These are phyloP conservation scores for Torulaspora maleeae DNA, from an alignment of 805 yeast species.

Conservation along the genomic window DNA sequence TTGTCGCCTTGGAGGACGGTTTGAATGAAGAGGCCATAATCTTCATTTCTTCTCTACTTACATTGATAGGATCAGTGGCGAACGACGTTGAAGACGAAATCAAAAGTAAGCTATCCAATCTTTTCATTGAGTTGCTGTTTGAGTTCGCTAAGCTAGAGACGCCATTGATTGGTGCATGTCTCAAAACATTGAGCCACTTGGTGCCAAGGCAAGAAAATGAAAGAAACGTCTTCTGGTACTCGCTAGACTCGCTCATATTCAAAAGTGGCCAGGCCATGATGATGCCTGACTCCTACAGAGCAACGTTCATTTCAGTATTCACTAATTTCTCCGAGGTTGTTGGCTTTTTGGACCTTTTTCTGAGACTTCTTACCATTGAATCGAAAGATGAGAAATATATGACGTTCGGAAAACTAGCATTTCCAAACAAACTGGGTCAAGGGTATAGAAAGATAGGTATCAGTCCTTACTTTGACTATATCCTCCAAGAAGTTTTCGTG, in stretches of 20 bases:
- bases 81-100: slow-evolving; percentile 28
- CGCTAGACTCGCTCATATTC: slow-evolving; percentile 67
- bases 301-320: slow-evolving; percentile 44
- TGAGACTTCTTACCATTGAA: slow-evolving; percentile 35
- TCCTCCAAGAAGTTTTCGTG: slow-evolving; percentile 61
- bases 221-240: slow-evolving; percentile 58
- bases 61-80: slow-evolving; percentile 55
- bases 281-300: slow-evolving; percentile 37
- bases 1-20: slow-evolving; percentile 45
- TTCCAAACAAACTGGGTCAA: slow-evolving; percentile 60
- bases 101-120: slow-evolving; percentile 20
- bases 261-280: slow-evolving; percentile 28
- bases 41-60: slow-evolving; percentile 67
- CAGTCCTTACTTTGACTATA: slow-evolving; percentile 74
- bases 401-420: slow-evolving; percentile 46
- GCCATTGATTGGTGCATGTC: slow-evolving; percentile 49
- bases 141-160: slow-evolving; percentile 44
- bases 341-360: slow-evolving; percentile 59
- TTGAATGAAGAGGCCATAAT: slow-evolving; percentile 77
- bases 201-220: slow-evolving; percentile 43
- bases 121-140: slow-evolving; percentile 39
- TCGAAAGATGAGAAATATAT: slow-evolving; percentile 30
- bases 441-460: slow-evolving; percentile 61
- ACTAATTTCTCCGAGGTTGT: slow-evolving; percentile 49
- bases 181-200: slow-evolving; percentile 55